Evolutionary conservation across 2,329 filamentous ascomycete species (phyloP), one percentile per base, ranked within the genome.

Genomic region (Cercospora citrullina): DNA sequence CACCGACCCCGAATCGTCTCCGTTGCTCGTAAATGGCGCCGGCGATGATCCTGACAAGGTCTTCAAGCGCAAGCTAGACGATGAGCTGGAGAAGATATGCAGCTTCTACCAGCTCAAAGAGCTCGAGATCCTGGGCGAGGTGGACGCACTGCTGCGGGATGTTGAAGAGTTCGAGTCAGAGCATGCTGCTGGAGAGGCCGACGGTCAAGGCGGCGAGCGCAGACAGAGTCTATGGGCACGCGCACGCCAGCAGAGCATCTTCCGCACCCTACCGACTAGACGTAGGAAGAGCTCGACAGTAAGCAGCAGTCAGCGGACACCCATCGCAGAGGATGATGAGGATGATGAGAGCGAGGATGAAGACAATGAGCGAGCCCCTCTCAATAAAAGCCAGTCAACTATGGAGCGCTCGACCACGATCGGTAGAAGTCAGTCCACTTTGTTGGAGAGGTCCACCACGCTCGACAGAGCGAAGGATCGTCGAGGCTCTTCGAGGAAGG

Each of bases 61-160:
- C 68, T 99, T 99, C 78, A 86, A 86, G 72, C 89, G 89, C 71
- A 90, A 93, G 48, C 86, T 99, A 18, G 93, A 96, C 76, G 87
- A 91, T 51, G 95, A 99, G 79, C 83, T 99, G 61, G 94, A 98
- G 77, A 98, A 98, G 84, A 93, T 99, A 69, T 91, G 88, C 75
- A 91, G 90, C 0, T 99, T 99, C 79, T 98, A 95, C 80, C 86
- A 89, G 70, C 82, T 92, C 69, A 99, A 99, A 80, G 94, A 99
- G 80, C 84, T 88, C 26, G 94, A 98, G 78, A 89, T 99, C 14
- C 88, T 91, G 68, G 89, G 90, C 63, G 94, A 97, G 78, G 88
- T 94, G 8, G 88, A 90, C 59, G 86, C 90, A 39, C 82, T 98
- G n/a, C 80, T 94, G 65, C 84, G 85, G 60, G 94, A 98, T 75